phyloP scores from a whole-genome alignment of 169 alveolate species.

The Cryptosporidium felis region DNA sequence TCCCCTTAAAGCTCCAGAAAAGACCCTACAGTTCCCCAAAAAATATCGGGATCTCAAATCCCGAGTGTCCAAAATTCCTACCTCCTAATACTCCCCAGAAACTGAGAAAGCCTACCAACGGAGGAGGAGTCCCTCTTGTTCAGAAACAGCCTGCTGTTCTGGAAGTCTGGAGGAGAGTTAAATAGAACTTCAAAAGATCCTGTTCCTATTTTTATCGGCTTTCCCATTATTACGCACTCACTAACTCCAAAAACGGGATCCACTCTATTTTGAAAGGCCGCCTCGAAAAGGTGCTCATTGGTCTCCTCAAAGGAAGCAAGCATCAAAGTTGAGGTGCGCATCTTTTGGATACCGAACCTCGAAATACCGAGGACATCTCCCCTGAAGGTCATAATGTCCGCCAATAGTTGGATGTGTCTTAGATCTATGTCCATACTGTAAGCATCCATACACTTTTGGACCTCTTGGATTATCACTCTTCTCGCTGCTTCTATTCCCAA shows the following conservation, averaged over 20 bases:
- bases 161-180: constrained; percentile 58
- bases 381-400: constrained; percentile 97
- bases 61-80: no score
- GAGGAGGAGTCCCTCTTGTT: constrained; percentile 1
- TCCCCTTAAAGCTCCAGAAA: no score
- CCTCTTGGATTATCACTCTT: constrained; percentile 91
- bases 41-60: no score
- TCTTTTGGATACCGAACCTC: constrained; percentile 95
- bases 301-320: constrained; percentile 99
- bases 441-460: constrained; percentile 91
- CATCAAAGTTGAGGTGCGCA: constrained; percentile 96
- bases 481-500: constrained; percentile 98
- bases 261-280: constrained; percentile 91
- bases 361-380: constrained; percentile 96
- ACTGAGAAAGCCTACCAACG: constrained; percentile 40
- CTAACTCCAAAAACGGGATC: constrained; percentile 93
- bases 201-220: constrained; percentile 93
- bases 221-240: constrained; percentile 97
- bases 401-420: constrained; percentile 95
- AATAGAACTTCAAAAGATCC: constrained; percentile 91
- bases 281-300: constrained; percentile 95
- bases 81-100: constrained; percentile 20
- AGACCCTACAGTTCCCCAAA: no score
- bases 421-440: constrained; percentile 93
- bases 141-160: neutral